Conservation (phyloP, 2,329 filamentous ascomycete genomes). For the Trichoderma sp. region DNA sequence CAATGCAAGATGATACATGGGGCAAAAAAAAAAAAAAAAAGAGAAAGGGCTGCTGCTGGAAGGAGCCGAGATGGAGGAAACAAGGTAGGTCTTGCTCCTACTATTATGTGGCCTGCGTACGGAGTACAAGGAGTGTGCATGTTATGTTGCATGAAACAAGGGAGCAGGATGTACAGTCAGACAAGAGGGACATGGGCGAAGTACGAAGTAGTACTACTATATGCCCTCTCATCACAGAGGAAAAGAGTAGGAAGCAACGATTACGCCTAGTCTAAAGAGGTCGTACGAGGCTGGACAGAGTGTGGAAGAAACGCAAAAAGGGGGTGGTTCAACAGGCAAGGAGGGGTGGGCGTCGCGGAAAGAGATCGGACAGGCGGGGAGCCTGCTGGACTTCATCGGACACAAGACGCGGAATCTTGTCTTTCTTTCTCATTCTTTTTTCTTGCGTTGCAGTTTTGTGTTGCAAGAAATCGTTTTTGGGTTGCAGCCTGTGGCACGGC, state of each 20-base stretch:
- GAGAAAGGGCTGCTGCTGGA: not conserved
- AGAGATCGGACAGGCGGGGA: slow-evolving; percentile 27
- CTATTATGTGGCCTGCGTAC: not conserved
- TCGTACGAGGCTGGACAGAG: slow-evolving; percentile 21
- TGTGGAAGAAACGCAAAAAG: not conserved
- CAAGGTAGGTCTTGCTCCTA: not conserved
- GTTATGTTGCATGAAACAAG: slow-evolving; percentile 13
- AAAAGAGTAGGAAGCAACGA: not conserved
- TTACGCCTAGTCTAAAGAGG: not conserved
- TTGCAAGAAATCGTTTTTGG: not conserved
- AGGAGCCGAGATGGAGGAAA: slow-evolving; percentile 18
- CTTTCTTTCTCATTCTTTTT: not conserved
- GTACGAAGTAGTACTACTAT: no score
- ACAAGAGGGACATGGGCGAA: no score
- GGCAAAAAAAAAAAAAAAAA: not conserved
- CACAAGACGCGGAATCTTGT: slow-evolving; percentile 28
- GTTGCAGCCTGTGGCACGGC: slow-evolving; percentile 6
- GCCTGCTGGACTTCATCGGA: slow-evolving; percentile 29
- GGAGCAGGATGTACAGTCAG: not conserved
- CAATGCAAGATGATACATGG: slow-evolving; percentile 19
- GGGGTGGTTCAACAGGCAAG: no score
- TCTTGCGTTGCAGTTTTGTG: slow-evolving; percentile 6
- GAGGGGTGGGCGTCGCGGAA: not conserved
- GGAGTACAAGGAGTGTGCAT: not conserved
- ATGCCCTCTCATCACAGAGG: not conserved